Percentiles rank a stretch among this genome's conserved stretches.
Conservation (phyloP, 2,329 filamentous ascomycete genomes). For the Pseudogymnoascus sp. region DNA sequence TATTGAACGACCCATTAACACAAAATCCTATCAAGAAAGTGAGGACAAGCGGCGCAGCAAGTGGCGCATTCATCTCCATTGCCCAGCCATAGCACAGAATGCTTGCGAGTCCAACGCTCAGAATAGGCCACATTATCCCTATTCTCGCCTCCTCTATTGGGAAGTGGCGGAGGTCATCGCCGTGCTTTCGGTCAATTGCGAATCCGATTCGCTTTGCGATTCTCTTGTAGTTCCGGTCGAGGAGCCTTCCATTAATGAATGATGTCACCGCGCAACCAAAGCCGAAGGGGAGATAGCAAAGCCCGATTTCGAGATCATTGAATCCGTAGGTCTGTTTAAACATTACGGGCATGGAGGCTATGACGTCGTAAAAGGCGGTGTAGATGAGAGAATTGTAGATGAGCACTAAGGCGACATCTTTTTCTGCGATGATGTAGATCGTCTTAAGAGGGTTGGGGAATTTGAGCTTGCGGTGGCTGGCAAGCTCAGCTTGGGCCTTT, state of each 20-base stretch:
- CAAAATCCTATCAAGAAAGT: conserved; percentile 49
- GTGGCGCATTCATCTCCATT: conserved; percentile 40
- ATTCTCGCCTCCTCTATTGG: conserved; percentile 37
- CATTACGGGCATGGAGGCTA: conserved; percentile 44
- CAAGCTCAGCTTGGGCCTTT: conserved; percentile 29
- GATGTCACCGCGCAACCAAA: conserved; percentile 19
- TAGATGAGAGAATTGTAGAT: conserved; percentile 47
- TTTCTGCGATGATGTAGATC: conserved; percentile 45
- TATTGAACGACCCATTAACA: conserved; percentile 54
- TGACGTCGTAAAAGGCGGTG: conserved; percentile 45
- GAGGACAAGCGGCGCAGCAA: conserved; percentile 48
- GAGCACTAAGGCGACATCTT: conserved; percentile 47
- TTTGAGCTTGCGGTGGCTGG: conserved; percentile 35
- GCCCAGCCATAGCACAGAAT: conserved; percentile 52
- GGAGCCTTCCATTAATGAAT: conserved; percentile 46
- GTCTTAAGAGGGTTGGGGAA: conserved; percentile 52
- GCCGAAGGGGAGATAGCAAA: conserved; percentile 20
- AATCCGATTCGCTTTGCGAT: conserved; percentile 55
- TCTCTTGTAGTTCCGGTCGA: conserved; percentile 62
- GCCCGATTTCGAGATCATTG: conserved; percentile 23
- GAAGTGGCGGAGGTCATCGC: conserved; percentile 38
- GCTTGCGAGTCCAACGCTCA: conserved; percentile 45
- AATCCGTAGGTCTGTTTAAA: conserved; percentile 39
- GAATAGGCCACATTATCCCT: conserved; percentile 44
- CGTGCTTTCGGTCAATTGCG: conserved; percentile 35